These are phyloP conservation scores for Crinitomyces ghanaensis DNA, from an alignment of 805 yeast genomes.

Conservation along the genomic window DNA sequence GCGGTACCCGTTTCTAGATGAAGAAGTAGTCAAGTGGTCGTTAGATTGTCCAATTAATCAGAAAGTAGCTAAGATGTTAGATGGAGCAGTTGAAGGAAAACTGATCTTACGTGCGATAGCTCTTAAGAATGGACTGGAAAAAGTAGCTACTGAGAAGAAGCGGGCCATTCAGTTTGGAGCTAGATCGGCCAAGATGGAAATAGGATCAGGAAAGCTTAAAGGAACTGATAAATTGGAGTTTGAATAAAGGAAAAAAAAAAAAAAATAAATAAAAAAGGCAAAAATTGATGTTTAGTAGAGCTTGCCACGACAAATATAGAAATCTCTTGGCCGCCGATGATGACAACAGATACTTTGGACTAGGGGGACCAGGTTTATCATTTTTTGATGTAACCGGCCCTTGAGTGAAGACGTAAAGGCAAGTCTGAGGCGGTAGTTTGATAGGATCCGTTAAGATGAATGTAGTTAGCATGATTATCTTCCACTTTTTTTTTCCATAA, in stretches of 20 bases:
- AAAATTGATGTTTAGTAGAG: neutral
- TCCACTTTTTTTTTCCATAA: too few species aligned
- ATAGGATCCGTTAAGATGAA: too few species aligned
- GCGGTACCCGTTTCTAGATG: conserved; percentile 76
- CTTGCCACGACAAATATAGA: neutral
- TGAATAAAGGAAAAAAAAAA: too few species aligned
- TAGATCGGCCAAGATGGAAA: conserved; percentile 84
- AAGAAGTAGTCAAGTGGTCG: conserved; percentile 37
- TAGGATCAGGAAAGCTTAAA: conserved; percentile 60
- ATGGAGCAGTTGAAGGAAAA: too few species aligned
- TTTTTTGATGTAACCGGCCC: neutral
- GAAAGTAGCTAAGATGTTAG: conserved; percentile 24
- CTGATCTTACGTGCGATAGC: conserved; percentile 56
- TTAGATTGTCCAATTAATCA: conserved; percentile 26
- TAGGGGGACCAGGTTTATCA: neutral
- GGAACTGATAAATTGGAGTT: conserved; percentile 45
- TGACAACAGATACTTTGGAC: conserved; percentile 3
- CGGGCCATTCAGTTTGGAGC: conserved; percentile 97
- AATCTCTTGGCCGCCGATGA: neutral
- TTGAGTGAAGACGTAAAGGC: neutral
- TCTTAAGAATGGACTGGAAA: conserved; percentile 29
- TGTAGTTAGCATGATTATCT: too few species aligned
- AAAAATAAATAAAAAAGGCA: neutral
- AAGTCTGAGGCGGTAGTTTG: conserved; percentile 4
- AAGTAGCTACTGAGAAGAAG: conserved; percentile 65